Percentiles rank a stretch among this genome's conserved stretches.
Conservation (phyloP, 495 filamentous ascomycete species). For the Neurospora discreta region DNA sequence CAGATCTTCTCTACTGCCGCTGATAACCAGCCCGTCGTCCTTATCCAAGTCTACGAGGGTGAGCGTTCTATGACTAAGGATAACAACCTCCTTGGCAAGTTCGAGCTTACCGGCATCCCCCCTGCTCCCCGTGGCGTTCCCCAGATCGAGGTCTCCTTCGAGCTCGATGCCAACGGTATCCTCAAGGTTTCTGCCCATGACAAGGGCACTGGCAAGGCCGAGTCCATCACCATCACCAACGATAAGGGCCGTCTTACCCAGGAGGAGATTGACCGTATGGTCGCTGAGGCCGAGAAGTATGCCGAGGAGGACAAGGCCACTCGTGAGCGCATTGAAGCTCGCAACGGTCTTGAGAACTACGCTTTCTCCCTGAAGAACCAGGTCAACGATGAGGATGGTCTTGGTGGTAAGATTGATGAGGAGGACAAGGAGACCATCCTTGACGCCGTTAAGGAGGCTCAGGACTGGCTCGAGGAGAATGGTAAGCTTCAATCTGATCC, state of each 20-base stretch:
- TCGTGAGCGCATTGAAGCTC: constrained; percentile 83
- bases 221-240: constrained; percentile 97
- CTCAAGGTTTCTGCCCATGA: constrained; percentile 90
- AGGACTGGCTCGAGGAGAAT: constrained; percentile 97
- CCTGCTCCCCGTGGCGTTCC: constrained; percentile 91
- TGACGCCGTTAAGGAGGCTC: constrained; percentile 93
- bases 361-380: constrained; percentile 98
- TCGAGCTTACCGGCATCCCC: constrained; percentile 92
- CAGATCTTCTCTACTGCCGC: constrained; percentile 98
- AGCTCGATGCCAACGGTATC: constrained; percentile 95
- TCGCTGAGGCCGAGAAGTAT: constrained; percentile 92
- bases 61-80: constrained; percentile 94
- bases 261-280: constrained; percentile 98
- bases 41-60: constrained; percentile 96
- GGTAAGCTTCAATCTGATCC: constrained; percentile 7
- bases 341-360: constrained; percentile 94
- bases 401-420: constrained; percentile 95
- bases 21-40: constrained; percentile 93
- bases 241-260: constrained; percentile 93
- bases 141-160: constrained; percentile 96
- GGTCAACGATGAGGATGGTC: constrained; percentile 91
- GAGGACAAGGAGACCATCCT: constrained; percentile 98
- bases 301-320: constrained; percentile 99
- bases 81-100: constrained; percentile 95
- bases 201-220: constrained; percentile 93